phyloP scores from a whole-genome alignment of 495 filamentous ascomycete genomes.

The Poronia punctata region DNA sequence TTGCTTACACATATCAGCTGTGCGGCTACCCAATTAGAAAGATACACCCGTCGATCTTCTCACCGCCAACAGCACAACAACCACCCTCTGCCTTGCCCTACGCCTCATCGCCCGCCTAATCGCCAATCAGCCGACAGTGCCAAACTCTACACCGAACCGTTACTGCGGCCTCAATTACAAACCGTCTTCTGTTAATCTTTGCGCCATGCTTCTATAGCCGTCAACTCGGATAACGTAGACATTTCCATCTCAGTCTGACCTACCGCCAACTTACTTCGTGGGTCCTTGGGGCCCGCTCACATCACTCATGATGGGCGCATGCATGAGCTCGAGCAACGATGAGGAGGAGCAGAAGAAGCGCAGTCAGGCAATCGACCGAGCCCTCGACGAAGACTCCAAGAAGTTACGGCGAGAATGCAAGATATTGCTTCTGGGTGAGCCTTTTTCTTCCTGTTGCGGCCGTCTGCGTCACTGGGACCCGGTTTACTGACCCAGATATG shows the following conservation, averaged over 20 bases:
- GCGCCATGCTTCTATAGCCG: constrained; percentile 5
- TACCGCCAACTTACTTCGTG: not conserved
- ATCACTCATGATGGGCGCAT: constrained; percentile 69
- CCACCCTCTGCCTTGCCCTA: not conserved
- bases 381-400: constrained; percentile 86
- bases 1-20: not conserved
- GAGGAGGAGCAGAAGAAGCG: constrained; percentile 87
- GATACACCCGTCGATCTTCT: constrained; percentile 3
- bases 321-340: constrained; percentile 75
- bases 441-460: not conserved
- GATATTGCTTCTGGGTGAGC: constrained; percentile 85
- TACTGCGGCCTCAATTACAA: not conserved
- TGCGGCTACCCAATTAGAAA: constrained; percentile 4
- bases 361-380: constrained; percentile 88
- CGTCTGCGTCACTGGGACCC: too few relatives aligned
- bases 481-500: too few relatives aligned
- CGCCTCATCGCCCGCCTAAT: not conserved
- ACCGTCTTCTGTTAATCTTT: not conserved
- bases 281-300: constrained; percentile 2
- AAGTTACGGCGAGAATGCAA: constrained; percentile 95
- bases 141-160: constrained; percentile 1
- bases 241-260: not conserved
- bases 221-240: not conserved
- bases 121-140: not conserved
- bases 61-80: not conserved